Evolutionary conservation across 345 rosid species (phyloP).

Genomic region (Clausena lansium): DNA sequence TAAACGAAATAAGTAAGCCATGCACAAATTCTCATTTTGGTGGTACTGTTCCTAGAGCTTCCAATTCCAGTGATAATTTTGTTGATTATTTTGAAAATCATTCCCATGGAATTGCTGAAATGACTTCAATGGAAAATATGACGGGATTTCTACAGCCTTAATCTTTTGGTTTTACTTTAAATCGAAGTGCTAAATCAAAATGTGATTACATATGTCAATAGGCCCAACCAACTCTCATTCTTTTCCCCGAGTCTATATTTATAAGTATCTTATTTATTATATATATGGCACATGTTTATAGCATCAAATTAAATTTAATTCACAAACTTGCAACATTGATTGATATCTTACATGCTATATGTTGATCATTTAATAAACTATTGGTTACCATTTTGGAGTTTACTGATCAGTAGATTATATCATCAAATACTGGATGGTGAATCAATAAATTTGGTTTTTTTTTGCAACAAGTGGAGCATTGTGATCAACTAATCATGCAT

Average conservation of each 20-base stretch:
- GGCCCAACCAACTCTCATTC: not conserved
- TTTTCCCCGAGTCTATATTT: not conserved
- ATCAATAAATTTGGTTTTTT: not conserved
- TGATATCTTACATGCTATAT: not conserved
- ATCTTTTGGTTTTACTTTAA: slow-evolving; percentile 27
- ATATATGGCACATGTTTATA: not conserved
- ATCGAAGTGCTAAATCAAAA: slow-evolving; percentile 17
- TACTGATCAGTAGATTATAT: not conserved
- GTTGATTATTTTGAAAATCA: slow-evolving; percentile 26
- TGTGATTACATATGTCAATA: not conserved
- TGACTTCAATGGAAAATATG: slow-evolving; percentile 26
- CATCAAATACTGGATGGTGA: not conserved
- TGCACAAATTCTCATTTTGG: slow-evolving; percentile 19
- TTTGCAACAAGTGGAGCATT: not conserved
- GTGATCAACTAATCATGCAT: not conserved
- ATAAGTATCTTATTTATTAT: not conserved
- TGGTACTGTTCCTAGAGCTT: slow-evolving; percentile 18
- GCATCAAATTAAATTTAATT: not conserved
- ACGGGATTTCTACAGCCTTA: slow-evolving; percentile 23
- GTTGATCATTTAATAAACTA: not conserved
- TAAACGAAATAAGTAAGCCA: slow-evolving; percentile 19
- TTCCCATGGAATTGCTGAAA: slow-evolving; percentile 23
- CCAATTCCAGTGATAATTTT: slow-evolving; percentile 19
- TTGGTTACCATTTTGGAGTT: not conserved
- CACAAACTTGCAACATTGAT: no score